Evolutionary conservation across 1,284 basidiomycete species (phyloP), one percentile per base, ranked within the genome.

Genomic region (Tylopilus sp.): DNA sequence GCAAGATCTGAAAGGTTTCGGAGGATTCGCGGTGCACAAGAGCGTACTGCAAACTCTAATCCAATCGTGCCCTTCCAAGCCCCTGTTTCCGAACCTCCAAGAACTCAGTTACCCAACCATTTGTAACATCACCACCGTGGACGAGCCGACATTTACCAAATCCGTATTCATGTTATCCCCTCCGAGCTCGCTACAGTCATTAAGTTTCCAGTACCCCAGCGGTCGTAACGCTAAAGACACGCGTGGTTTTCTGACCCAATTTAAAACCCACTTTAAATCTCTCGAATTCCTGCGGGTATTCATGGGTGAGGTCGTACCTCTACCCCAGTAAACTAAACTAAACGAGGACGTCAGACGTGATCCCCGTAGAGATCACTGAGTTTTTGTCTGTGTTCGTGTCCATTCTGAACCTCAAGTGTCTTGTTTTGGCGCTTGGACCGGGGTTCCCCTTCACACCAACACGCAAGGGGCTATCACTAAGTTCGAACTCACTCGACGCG

Each of bases 31-130:
- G 1, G 48, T 60, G 3, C 60, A 62, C n/a, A 53, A 62, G 19
- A 58, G 19, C 25, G 52, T 59, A 23, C 26, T 62, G 11, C 55
- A 60, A 23, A 49, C 49, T 2, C 60, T 62, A 34, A 36, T 58
- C n/a, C 57, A 60, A 13, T 44, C 58, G 3, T 62, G 58, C 13
- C 60, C 58, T 2, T 55, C 48, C 39, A 55, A 52, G 34, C 55
- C 55, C 11, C n/a, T 62, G 11, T 60, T 59, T 16, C 59, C 55
- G 16, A 59, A 60, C 34, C 48, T 59, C 2, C 55, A 58, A 46
- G 55, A 59, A 25, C 59, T 62, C 36, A 36, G 33, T 8, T 52
- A 51, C 15, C 41, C 58, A 2, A 52, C 58, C 1, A 55, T 60
- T 10, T 59, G 59, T 35, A 62, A 62, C 40, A 48, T 58, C 8